Conservation (phyloP, 116 monocot genomes). For the Cymodocea nodosa region DNA sequence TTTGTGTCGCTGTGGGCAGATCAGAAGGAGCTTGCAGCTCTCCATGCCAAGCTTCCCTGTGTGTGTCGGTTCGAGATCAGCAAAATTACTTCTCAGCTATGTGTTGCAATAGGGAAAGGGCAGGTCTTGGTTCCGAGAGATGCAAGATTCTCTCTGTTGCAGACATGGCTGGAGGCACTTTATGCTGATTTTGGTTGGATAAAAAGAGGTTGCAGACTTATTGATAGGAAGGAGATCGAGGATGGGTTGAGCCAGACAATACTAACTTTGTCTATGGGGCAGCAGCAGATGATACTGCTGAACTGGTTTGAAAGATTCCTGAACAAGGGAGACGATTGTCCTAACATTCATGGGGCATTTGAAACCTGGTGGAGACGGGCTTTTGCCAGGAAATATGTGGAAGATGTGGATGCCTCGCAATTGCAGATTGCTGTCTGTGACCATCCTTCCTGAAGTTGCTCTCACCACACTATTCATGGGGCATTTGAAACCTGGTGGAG, state of each 20-base stretch:
- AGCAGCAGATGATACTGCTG: conserved; percentile 55
- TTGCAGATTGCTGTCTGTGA: conserved; percentile 20
- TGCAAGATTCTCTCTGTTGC: conserved; percentile 23
- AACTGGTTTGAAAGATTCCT: conserved; percentile 71
- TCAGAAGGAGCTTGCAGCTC: conserved; percentile 45
- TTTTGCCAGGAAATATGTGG: conserved; percentile 34
- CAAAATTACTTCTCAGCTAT: conserved; percentile 54
- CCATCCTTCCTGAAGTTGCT: conserved; percentile 9
- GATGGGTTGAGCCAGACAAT: conserved; percentile 66
- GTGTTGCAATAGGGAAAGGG: conserved; percentile 53
- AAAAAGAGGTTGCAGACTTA: conserved; percentile 25
- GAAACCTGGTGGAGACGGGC: conserved; percentile 88
- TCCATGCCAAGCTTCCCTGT: conserved; percentile 35
- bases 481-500: conserved; percentile 92
- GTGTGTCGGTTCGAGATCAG: conserved; percentile 54
- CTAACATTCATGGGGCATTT: conserved; percentile 69
- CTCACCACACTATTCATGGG: too few species aligned
- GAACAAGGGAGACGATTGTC: conserved; percentile 65
- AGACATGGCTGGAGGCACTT: conserved; percentile 65
- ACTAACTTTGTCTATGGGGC: conserved; percentile 58
- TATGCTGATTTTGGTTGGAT: conserved; percentile 79
- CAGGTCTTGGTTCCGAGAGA: conserved; percentile 39
- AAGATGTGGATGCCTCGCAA: conserved; percentile 10
- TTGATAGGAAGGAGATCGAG: conserved; percentile 52
- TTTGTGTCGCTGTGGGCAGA: conserved; percentile 63